Percentiles rank a stretch among this genome's conserved stretches.
Evolutionary conservation across 2,329 filamentous ascomycete genomes (phyloP).

Genomic region (Lasiodiplodia hormozganensis): DNA sequence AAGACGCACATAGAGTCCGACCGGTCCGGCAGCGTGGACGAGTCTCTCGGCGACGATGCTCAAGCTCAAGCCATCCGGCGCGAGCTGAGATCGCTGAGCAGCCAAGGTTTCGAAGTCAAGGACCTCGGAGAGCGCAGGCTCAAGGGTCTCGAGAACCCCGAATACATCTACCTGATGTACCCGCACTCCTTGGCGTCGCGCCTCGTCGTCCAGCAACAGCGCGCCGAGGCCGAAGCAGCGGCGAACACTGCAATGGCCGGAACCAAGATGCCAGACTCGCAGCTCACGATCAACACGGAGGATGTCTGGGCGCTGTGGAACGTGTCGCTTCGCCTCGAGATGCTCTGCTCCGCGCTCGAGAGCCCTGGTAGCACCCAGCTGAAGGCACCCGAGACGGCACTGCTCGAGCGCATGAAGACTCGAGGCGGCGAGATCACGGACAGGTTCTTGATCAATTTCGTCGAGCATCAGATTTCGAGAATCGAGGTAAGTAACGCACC

Average conservation of each 20-base stretch:
- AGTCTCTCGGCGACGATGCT: constrained; percentile 76
- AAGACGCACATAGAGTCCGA: constrained; percentile 90
- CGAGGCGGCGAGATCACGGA: constrained; percentile 87
- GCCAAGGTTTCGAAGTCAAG: constrained; percentile 95
- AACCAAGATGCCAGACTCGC: constrained; percentile 66
- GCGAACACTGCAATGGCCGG: constrained; percentile 60
- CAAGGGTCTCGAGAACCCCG: constrained; percentile 96
- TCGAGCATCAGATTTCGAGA: constrained; percentile 93
- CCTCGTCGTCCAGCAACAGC: constrained; percentile 71
- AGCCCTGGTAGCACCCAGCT: constrained; percentile 67
- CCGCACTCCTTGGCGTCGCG: constrained; percentile 86
- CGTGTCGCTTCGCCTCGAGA: constrained; percentile 86
- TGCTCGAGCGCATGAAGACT: constrained; percentile 76
- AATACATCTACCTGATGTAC: constrained; percentile 94
- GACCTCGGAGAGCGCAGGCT: constrained; percentile 94
- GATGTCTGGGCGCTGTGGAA: constrained; percentile 90
- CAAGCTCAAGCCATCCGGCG: constrained; percentile 80
- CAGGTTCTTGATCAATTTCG: constrained; percentile 83
- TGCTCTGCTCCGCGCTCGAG: constrained; percentile 90
- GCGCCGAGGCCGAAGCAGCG: constrained; percentile 54
- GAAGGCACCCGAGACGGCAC: constrained; percentile 80
- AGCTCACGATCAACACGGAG: constrained; percentile 81
- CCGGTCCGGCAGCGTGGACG: constrained; percentile 73
- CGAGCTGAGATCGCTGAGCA: constrained; percentile 84
- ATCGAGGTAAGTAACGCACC: constrained; percentile 76